Evolutionary conservation across 202 grass and related monocot species (phyloP), one percentile per base, ranked within the genome.

Genomic region (Carex arenaria): DNA sequence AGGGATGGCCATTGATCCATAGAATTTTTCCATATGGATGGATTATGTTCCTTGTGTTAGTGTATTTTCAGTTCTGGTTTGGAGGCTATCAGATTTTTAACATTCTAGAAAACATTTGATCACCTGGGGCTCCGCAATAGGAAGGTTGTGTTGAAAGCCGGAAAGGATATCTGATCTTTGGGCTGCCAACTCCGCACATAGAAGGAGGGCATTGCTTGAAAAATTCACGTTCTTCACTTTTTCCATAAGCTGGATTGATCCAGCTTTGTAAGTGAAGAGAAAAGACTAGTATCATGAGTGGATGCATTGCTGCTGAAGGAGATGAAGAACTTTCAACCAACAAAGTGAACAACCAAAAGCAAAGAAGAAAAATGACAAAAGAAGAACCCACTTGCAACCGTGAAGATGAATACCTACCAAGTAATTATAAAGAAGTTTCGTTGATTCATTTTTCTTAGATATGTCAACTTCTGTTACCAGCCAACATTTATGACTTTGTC

Each of bases 81-180:
- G n/a, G n/a, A n/a, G n/a, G 57, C 11, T 61, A 61, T 61, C 57
- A 61, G 5, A 12, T 61, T 53, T 12, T 62, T 62, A 62, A 62
- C 19, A 62, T 62, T 10, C 5, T 62, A 62, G 19, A 62, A 23
- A 62, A 10, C 9, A 62, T 62, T 62, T 20, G 19, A 19, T 40
- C 28, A 81, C 31, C 47, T 26, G 47, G 54, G 15, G 15, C 47
- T 8, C 90, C 85, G 4, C 90, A 89, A 47, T 53, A 32, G 47
- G 68, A 34, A 47, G 54, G 17, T 57, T 56, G 80, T 2, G 63
- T 30, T 38, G 75, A 47, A 49, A 87, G 73, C 4, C n/a, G 53
- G 42, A 89, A 84, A 2, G 90, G 87, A 14, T 64, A 92, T 80
- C 87, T 56, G 7, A 92, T 80, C 81, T 85, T 67, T 2, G 76